phyloP scores from a whole-genome alignment of 2,329 filamentous ascomycete genomes.

The Myrmaecium sp. region DNA sequence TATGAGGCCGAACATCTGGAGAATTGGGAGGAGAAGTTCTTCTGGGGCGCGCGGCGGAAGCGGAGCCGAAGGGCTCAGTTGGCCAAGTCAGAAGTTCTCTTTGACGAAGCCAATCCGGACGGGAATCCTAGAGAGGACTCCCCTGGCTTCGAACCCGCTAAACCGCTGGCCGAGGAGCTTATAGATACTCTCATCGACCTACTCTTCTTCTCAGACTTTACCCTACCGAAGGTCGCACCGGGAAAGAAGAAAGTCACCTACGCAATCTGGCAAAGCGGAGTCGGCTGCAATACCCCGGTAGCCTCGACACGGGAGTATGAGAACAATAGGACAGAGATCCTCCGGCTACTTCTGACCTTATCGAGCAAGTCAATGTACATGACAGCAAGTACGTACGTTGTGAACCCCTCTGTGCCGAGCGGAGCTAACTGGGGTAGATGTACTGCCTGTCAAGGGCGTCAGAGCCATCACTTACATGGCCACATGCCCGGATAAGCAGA shows the following conservation, averaged over 20 bases:
- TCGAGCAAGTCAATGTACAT: conserved; percentile 90
- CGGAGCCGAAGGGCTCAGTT: conserved; percentile 25
- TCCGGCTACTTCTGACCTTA: conserved; percentile 71
- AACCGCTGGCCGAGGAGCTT: conserved; percentile 80
- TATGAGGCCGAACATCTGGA: conserved; percentile 77
- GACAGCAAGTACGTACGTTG: conserved; percentile 42
- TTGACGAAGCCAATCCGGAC: conserved; percentile 54
- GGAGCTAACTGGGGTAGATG: conserved; percentile 19
- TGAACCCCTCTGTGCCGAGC: neutral
- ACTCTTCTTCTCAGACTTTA: conserved; percentile 83
- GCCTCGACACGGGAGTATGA: conserved; percentile 84
- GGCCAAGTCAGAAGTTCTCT: conserved; percentile 55
- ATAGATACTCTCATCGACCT: conserved; percentile 80
- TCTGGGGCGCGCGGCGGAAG: conserved; percentile 65
- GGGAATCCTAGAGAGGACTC: conserved; percentile 26
- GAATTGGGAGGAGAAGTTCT: conserved; percentile 82
- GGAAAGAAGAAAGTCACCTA: conserved; percentile 71
- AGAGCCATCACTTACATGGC: conserved; percentile 78
- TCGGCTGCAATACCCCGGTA: conserved; percentile 82
- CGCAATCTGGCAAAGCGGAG: conserved; percentile 94
- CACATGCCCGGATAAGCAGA: conserved; percentile 75
- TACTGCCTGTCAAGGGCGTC: conserved; percentile 68
- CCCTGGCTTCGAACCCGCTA: conserved; percentile 62
- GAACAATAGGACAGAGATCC: conserved; percentile 77
- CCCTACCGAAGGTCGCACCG: conserved; percentile 54